Base-by-base conservation (phyloP, 1,139 yeast species). In the Blastobotrys niveus region DNA sequence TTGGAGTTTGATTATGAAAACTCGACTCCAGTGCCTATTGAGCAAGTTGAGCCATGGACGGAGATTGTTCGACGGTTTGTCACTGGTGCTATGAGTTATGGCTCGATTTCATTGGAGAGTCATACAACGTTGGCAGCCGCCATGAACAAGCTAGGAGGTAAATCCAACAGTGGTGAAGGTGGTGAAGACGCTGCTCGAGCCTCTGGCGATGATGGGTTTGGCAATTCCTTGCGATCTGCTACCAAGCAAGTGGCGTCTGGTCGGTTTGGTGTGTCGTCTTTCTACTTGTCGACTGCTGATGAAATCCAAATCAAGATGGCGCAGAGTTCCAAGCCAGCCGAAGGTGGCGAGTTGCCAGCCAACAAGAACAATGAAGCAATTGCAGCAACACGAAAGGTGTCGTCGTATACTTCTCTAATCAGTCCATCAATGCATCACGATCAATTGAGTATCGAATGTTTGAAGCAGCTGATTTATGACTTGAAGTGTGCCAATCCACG, bases 361-460 rank as follows among this genome's bases (percentile, higher is more conserved):
- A 84, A 85, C 71, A 91, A 91, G 68, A 97, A 91, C 40, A 79
- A 93, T 34, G 78, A 75, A 45, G 78, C 79, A 42, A 91, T 91
- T 70, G 98, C 95, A 46, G 87, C 84, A 68, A 89, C 97, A 3
- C 80, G 98, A 71, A 96, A 89, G 65, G 88, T 96, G 1, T 91
- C 97, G 41, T 87, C 95, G 34, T 95, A 95, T 60, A 97, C 91
- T 48, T 97, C 97, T 59, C 76, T 91, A 61, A 89, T 91, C 59
- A 87, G 96, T 38, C 98, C 98, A 38, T 97, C 97, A 40, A 97
- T 97, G 40, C 97, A 91, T 70, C 97, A 91, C 70, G 97, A 91
- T 69, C 89, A 91, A 62, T 91, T 91, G 70, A 89, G 97, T 30
- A 91, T 91, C 67, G 98, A 91, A 71, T 97, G 91, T 72, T 77